Base-by-base conservation (phyloP, 208 protist genomes). In the Entamoeba dispar region DNA sequence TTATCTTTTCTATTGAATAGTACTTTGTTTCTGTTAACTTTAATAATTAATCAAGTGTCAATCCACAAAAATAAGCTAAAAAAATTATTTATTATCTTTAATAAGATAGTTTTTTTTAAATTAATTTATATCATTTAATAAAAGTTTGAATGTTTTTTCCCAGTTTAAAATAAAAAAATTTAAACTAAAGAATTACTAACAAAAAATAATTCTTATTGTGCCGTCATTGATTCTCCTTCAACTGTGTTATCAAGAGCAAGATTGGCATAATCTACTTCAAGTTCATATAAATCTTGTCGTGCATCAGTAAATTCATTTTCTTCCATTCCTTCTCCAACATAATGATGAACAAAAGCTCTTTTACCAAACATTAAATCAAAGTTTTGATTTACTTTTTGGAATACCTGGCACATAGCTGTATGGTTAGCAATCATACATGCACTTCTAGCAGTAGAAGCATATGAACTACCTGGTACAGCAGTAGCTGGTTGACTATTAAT, bases 401-500 rank as follows among this genome's bases (percentile, higher is more conserved):
- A 96, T 38, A 96, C 95, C 73, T 96, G 95, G 91, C 95, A 94
- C 49, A 96, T 96, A 50, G 95, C 95, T n/a, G 96, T 96, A 17
- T 95, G 93, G 95, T 96, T 96, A 91, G 95, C 94, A 51, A 96
- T 95, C 95, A 96, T 95, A 92, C 92, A 93, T 31, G 57, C 90
- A 50, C 93, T 90, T 91, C 96, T 94, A 86, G 95, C 94, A 50
- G 96, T 94, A 92, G 96, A 95, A 27, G 94, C 93, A 51, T 99
- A 95, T 95, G 98, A 97, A 92, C 97, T 97, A 92, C 97, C 97
- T 51, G 97, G 97, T n/a, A 98, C 96, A 49, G 97, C 97, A 38
- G 97, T 98, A 55, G 98, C 97, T 12, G 97, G 95, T 93, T 98
- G 96, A 95, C 98, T 98, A 97, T 99, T 99, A 96, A 99, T 98